Evolutionary conservation across 2,329 filamentous ascomycete species (phyloP).

Genomic region (Aureobasidium pullulans): DNA sequence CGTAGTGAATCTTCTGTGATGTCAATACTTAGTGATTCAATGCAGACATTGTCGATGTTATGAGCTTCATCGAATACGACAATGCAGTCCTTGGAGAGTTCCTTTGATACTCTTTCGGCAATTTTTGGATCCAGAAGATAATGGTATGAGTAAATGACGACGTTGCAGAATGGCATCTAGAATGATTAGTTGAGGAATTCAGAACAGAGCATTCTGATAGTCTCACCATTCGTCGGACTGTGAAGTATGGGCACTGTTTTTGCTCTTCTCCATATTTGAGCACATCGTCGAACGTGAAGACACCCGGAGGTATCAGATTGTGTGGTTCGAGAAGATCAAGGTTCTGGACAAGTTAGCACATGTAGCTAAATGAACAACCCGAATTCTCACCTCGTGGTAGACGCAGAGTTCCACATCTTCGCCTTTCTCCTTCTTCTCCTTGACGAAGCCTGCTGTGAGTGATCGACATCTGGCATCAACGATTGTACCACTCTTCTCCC

Average conservation of each 20-base stretch:
- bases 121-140: slow-evolving; percentile 98
- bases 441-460: slow-evolving; percentile 91
- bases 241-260: slow-evolving; percentile 97
- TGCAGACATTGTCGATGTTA: slow-evolving; percentile 99
- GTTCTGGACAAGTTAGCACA: slow-evolving; percentile 44
- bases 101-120: slow-evolving; percentile 86
- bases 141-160: slow-evolving; percentile 99
- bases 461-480: slow-evolving; percentile 96
- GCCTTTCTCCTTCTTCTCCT: slow-evolving; percentile 91
- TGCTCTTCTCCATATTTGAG: slow-evolving; percentile 86
- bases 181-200: neutral
- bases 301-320: slow-evolving; percentile 86
- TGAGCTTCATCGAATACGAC: slow-evolving; percentile 98
- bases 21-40: slow-evolving; percentile 93
- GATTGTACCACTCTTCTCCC: slow-evolving; percentile 88
- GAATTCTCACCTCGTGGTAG: slow-evolving; percentile 64
- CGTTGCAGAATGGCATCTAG: slow-evolving; percentile 91
- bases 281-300: slow-evolving; percentile 90
- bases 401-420: slow-evolving; percentile 92
- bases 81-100: slow-evolving; percentile 96
- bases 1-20: slow-evolving; percentile 90
- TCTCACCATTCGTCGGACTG: slow-evolving; percentile 70
- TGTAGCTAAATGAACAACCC: slow-evolving; percentile 25
- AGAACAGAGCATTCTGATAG: neutral
- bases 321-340: slow-evolving; percentile 90